Evolutionary conservation across 2,329 filamentous ascomycete genomes (phyloP).

Genomic region (Paecilomyces sp.): DNA sequence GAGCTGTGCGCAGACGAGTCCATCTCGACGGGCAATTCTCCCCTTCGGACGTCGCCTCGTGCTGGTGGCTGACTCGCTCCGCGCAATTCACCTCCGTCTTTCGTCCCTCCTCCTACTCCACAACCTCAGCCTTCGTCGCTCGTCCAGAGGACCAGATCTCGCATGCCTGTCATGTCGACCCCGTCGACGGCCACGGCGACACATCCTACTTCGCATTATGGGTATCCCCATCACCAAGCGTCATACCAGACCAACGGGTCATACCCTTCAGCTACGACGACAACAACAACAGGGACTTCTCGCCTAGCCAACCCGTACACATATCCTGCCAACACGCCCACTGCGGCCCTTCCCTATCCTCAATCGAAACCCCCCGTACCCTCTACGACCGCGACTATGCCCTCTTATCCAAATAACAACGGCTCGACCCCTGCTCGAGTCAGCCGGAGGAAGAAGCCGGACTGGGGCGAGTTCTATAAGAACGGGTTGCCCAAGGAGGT

Average conservation of each 20-base stretch:
- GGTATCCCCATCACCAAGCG: slow-evolving; percentile 49
- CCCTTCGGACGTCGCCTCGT: neutral
- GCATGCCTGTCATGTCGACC: slow-evolving; percentile 60
- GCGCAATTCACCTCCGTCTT: neutral
- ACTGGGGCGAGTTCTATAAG: slow-evolving; percentile 76
- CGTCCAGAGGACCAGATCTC: neutral
- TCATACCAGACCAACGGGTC: slow-evolving; percentile 48
- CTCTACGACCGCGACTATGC: slow-evolving; percentile 24
- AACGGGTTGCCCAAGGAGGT: slow-evolving; percentile 79
- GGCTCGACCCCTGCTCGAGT: slow-evolving; percentile 36
- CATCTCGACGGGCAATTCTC: neutral
- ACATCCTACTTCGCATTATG: slow-evolving; percentile 60
- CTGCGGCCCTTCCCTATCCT: slow-evolving; percentile 23
- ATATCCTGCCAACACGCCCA: slow-evolving; percentile 30
- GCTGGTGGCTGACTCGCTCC: neutral
- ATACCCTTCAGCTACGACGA: slow-evolving; percentile 43
- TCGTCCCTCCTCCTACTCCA: neutral
- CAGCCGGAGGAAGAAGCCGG: slow-evolving; percentile 51
- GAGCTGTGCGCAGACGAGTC: neutral
- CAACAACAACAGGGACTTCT: slow-evolving; percentile 23
- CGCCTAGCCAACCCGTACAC: slow-evolving; percentile 38
- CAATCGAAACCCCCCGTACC: slow-evolving; percentile 30
- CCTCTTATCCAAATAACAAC: slow-evolving; percentile 31
- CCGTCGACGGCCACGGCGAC: slow-evolving; percentile 70
- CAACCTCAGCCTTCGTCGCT: neutral